Evolutionary conservation across 148 eudicot genomes (phyloP).

Genomic region (Oxyria digyna): DNA sequence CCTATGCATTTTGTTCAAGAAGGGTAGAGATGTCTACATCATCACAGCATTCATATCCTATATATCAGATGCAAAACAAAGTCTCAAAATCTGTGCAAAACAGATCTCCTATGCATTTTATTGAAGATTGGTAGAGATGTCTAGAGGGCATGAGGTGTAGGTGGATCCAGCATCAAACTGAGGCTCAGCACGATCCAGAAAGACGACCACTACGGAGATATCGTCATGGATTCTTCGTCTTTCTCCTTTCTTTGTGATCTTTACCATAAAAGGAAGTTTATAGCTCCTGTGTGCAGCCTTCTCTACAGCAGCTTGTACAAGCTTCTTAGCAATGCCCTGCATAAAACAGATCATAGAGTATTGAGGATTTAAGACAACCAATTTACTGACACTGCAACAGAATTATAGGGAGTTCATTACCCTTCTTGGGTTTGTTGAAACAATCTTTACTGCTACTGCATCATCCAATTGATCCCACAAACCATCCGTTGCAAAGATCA

Average conservation of each 20-base stretch:
- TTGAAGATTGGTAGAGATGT: too few species aligned
- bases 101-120: too few species aligned
- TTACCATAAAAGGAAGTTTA: constrained; percentile 22
- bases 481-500: constrained; percentile 79
- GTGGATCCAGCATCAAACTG: not conserved
- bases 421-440: constrained; percentile 33
- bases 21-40: constrained; percentile 5
- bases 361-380: not conserved
- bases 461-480: constrained; percentile 79
- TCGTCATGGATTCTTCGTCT: constrained; percentile 27
- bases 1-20: not conserved
- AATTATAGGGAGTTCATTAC: constrained; percentile 23
- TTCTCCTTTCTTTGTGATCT: constrained; percentile 19
- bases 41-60: too few species aligned
- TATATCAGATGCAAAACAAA: too few species aligned
- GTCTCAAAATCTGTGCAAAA: too few species aligned
- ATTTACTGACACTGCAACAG: not conserved
- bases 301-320: constrained; percentile 17
- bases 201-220: constrained; percentile 20
- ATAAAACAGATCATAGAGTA: not conserved
- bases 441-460: constrained; percentile 65
- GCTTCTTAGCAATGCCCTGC: constrained; percentile 22
- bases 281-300: constrained; percentile 20
- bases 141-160: not conserved
- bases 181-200: not conserved